Base-by-base conservation (phyloP, 495 filamentous ascomycete genomes). In the Penicillium verhagenii region DNA sequence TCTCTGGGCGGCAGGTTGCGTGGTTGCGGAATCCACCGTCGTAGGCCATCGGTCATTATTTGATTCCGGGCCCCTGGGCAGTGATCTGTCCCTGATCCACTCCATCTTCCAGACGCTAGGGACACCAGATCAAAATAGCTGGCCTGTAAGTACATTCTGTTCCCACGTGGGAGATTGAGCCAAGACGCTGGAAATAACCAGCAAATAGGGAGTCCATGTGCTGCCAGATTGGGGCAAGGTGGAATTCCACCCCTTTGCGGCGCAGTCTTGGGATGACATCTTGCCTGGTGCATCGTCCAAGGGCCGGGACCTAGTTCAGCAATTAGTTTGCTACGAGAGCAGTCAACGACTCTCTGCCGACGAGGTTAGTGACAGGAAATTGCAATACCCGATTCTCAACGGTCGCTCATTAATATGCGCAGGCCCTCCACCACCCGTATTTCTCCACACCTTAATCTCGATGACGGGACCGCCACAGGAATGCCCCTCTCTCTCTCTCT, bases 61-160 rank as follows among this genome's bases (percentile, higher is more conserved):
- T 58, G 89, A 96, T 59, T 83, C 86, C 2, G 89, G 91, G 23
- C 90, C 92, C 48, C 75, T 96, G 35, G 94, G 94, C 1, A 97
- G 90, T 64, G 95, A 99, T 70, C 77, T 99, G 26, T 88, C 90
- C 4, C 75, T 99, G 35, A 89, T 99, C 43, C 78, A 88, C 47
- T 95, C 89, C 59, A 92, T 97, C 18, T 99, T 99, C 71, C 82
- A 84, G 67, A 91, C 83, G 11, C 71, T 97, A 23, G 94, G 94
- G 6, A 96, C 92, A 3, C 94, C 94, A 0, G 85, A 86, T 42
- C 71, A 79, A 38, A 76, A 85, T 29, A 82, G 65, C 0, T 98
- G 94, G 94, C 93, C 93, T 31, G 85, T 85, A 76, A 66, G 75
- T 57, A 50, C 49, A 39, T 25, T n/a, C 43, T 43, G 19, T 40